Evolutionary conservation across 2,329 filamentous ascomycete genomes (phyloP).

Genomic region (Beauveria brongniartii): DNA sequence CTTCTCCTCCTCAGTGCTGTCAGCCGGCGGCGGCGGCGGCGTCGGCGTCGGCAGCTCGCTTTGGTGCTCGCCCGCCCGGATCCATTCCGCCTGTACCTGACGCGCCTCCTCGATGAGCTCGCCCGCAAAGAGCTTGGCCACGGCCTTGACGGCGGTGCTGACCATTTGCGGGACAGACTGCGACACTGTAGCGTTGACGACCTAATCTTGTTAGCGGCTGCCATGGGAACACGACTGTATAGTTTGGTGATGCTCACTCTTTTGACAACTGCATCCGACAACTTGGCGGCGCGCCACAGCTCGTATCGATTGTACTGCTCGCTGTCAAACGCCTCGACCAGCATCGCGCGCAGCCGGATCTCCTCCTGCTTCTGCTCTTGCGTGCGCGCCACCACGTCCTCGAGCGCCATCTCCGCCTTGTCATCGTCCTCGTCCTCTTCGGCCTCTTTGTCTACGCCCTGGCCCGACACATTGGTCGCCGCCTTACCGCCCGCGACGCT

Average conservation of each 20-base stretch:
- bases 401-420: slow-evolving; percentile 46
- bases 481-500: slow-evolving; percentile 34
- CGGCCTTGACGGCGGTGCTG: slow-evolving; percentile 66
- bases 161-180: slow-evolving; percentile 69
- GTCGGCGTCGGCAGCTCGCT: slow-evolving; percentile 37
- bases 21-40: slow-evolving; percentile 15
- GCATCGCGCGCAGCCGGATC: slow-evolving; percentile 47
- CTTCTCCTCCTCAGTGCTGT: slow-evolving; percentile 19
- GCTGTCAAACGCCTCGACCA: slow-evolving; percentile 56
- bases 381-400: slow-evolving; percentile 51
- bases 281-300: slow-evolving; percentile 59
- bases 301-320: slow-evolving; percentile 64
- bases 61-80: slow-evolving; percentile 50
- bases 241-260: slow-evolving; percentile 37
- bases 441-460: slow-evolving; percentile 36
- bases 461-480: slow-evolving; percentile 36
- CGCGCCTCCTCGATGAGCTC: slow-evolving; percentile 67
- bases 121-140: slow-evolving; percentile 69
- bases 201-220: slow-evolving; percentile 27
- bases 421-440: slow-evolving; percentile 50
- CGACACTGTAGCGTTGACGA: slow-evolving; percentile 73
- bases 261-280: slow-evolving; percentile 61
- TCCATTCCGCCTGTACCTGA: slow-evolving; percentile 64
- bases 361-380: slow-evolving; percentile 61
- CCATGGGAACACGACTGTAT: neutral